Base-by-base conservation (phyloP, 257 asterid genomes). In the Capsicum chinense region DNA sequence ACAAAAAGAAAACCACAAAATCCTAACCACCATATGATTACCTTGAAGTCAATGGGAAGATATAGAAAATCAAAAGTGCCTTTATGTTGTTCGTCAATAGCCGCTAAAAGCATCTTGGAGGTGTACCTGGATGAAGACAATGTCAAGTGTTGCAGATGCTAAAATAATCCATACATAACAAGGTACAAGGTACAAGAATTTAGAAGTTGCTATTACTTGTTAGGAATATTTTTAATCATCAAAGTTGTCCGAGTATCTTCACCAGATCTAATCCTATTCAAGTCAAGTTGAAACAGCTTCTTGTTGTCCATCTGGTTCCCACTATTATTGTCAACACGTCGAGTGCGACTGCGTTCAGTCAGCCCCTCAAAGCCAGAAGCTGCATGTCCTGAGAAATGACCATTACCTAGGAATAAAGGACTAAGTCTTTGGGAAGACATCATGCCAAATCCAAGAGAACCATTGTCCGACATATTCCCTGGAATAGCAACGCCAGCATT, bases 1-100 rank as follows among this genome's bases (percentile, higher is more conserved):
- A 80, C 60, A 26, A 21, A 15, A 47, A 76, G 50, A 39, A 57
- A 79, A 9, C 47, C 17, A 15, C 47, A 37, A 14, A 59, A 58
- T 69, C 14, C 70, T 21, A 80, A 83, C 74, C 48, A 63, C 50
- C 54, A 57, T 26, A 69, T 81, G 33, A 62, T 57, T 73, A 92
- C 98, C 96, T 92, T 93, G 84, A 95, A 93, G 83, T 94, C 99
- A 26, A 95, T 95, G 63, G 99, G 99, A 87, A 95, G 81, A 87
- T 94, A 94, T 85, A 95, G 88, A 84, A 95, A 95, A 88, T 94
- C 97, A 80, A 93, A 94, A 37, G 94, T 90, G 66, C 98, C 98
- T 88, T 56, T 85, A 87, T 89, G 91, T 52, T 88, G 86, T 86
- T 95, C 97, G 63, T 94, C 93, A 80, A 94, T 93, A 81, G 94